phyloP scores from a whole-genome alignment of 1,284 basidiomycete genomes.

The Ganoderma meredithae region DNA sequence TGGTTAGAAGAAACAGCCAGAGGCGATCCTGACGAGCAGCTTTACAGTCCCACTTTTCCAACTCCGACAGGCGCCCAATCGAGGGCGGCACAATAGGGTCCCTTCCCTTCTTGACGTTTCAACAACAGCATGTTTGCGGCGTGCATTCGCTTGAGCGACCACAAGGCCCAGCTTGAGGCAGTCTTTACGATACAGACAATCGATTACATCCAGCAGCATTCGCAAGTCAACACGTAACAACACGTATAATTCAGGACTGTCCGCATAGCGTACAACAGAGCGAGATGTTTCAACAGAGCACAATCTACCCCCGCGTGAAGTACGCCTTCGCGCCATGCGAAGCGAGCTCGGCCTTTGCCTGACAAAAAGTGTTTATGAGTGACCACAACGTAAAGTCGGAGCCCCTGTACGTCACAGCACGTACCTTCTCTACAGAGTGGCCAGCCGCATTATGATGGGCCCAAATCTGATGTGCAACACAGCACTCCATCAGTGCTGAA shows the following conservation, averaged over 20 bases:
- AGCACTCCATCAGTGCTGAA: conserved; percentile 2
- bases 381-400: conserved; percentile 12
- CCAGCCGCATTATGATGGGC: conserved; percentile 83
- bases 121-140: conserved; percentile 28
- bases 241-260: conserved; percentile 5
- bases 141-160: conserved; percentile 16
- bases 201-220: conserved; percentile 15
- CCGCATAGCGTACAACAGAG: conserved; percentile 25
- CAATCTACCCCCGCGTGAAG: conserved; percentile 75
- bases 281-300: conserved; percentile 16
- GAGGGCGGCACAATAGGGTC: conserved; percentile 28
- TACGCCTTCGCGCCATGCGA: conserved; percentile 88
- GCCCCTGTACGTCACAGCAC: conserved; percentile 32
- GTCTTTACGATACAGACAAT: conserved; percentile 23
- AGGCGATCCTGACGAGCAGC: conserved; percentile 29
- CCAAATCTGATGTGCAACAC: conserved; percentile 70
- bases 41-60: conserved; percentile 41
- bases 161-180: conserved; percentile 13
- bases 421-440: conserved; percentile 83
- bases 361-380: conserved; percentile 34
- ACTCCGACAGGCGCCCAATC: conserved; percentile 40
- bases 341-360: conserved; percentile 89
- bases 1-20: conserved; percentile 46
- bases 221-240: conserved; percentile 10
- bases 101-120: conserved; percentile 10